phyloP scores from a whole-genome alignment of 495 filamentous ascomycete species.

The Lineolata rhizophorae region DNA sequence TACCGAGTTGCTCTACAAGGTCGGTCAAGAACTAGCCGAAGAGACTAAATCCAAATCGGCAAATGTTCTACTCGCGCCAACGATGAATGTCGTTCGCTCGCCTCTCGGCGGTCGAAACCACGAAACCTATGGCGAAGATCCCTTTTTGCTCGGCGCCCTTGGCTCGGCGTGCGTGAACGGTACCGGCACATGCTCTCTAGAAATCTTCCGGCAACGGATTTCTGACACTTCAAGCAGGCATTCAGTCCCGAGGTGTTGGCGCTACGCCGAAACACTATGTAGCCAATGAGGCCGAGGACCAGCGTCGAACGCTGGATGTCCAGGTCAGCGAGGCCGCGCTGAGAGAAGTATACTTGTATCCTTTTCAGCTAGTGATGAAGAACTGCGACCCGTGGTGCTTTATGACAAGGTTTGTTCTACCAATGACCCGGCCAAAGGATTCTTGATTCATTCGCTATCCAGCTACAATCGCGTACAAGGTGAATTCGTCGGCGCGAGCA shows the following conservation, averaged over 20 bases:
- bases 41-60: conserved; percentile 13
- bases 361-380: conserved; percentile 48
- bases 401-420: too few species aligned
- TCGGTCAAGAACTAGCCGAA: conserved; percentile 10
- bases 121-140: conserved; percentile 15
- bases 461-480: conserved; percentile 60
- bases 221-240: too few species aligned
- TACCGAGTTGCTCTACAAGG: conserved; percentile 10
- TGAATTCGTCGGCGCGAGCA: conserved; percentile 42
- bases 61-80: conserved; percentile 13
- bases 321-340: conserved; percentile 31
- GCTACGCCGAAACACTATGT: conserved; percentile 15
- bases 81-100: conserved; percentile 12
- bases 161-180: conserved; percentile 11
- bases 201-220: too few species aligned
- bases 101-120: conserved; percentile 14
- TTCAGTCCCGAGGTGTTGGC: conserved; percentile 10
- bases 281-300: conserved; percentile 12
- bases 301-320: conserved; percentile 7
- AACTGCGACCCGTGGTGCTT: conserved; percentile 41
- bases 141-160: conserved; percentile 11
- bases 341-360: conserved; percentile 55
- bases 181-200: too few species aligned
- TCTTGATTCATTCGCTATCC: too few species aligned
- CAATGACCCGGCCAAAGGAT: too few species aligned